phyloP scores from a whole-genome alignment of 345 rosid species.

The Salix dunnii region DNA sequence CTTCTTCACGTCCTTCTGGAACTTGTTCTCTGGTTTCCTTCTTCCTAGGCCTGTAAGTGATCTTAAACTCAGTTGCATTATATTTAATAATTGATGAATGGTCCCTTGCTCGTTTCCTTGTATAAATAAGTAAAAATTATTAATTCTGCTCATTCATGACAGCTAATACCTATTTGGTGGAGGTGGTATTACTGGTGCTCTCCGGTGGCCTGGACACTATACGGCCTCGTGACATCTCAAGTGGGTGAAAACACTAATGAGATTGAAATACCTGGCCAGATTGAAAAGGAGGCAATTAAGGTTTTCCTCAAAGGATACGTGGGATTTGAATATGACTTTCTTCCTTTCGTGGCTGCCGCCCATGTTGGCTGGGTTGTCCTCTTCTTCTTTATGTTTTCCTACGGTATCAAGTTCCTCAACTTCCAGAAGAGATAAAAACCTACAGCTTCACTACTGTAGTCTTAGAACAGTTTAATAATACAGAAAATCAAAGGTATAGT shows the following conservation, averaged over 20 bases:
- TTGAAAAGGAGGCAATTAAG: constrained; percentile 24
- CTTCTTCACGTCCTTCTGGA: constrained; percentile 84
- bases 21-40: constrained; percentile 79
- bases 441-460: neutral
- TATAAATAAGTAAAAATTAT: neutral
- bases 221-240: constrained; percentile 71
- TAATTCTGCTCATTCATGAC: neutral
- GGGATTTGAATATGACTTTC: constrained; percentile 56
- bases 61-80: neutral
- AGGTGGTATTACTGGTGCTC: constrained; percentile 85
- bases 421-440: constrained; percentile 49
- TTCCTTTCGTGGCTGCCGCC: constrained; percentile 54
- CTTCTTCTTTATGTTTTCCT: constrained; percentile 47
- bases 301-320: constrained; percentile 39
- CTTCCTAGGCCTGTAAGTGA: constrained; percentile 58
- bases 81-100: too few relatives aligned
- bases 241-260: constrained; percentile 45
- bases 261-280: constrained; percentile 42
- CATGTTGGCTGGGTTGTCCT: constrained; percentile 51
- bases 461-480: neutral
- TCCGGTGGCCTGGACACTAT: constrained; percentile 79
- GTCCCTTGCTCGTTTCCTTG: too few relatives aligned
- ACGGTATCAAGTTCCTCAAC: constrained; percentile 54
- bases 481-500: neutral
- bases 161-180: constrained; percentile 91